These are phyloP conservation scores for Globisporangium nunn DNA, from an alignment of 352 stramenopile species.

Conservation along the genomic window DNA sequence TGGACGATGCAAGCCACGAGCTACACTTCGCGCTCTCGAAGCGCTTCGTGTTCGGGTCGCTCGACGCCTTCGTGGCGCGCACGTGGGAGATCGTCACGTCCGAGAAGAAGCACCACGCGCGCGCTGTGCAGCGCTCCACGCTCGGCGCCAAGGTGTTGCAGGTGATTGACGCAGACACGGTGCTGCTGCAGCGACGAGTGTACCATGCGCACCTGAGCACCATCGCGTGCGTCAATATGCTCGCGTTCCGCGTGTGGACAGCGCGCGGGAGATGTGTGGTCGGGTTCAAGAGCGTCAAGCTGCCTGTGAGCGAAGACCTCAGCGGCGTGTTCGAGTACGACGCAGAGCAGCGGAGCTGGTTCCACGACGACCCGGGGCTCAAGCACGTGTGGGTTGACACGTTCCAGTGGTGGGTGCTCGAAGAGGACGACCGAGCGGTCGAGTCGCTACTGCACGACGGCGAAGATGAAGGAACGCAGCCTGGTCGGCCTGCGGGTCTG, in stretches of 20 bases:
- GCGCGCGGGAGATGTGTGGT: conserved; percentile 3
- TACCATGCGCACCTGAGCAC: conserved; percentile 38
- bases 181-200: conserved; percentile 38
- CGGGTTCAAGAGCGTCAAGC: conserved; percentile 6
- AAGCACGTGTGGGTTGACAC: conserved; percentile 10
- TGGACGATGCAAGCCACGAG: conserved; percentile 25
- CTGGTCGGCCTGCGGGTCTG: background rate
- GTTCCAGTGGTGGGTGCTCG: conserved; percentile 12
- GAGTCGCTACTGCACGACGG: background rate
- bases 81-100: conserved; percentile 50
- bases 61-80: conserved; percentile 29
- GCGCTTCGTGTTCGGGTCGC: conserved; percentile 17
- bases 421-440: background rate
- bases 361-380: conserved; percentile 6
- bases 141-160: conserved; percentile 38
- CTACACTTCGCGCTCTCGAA: conserved; percentile 43
- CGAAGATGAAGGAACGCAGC: background rate
- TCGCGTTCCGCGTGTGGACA: conserved; percentile 11
- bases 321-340: conserved; percentile 6
- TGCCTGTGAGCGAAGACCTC: conserved; percentile 3
- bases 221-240: conserved; percentile 34
- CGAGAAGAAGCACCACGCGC: conserved; percentile 34
- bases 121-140: conserved; percentile 34
- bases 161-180: conserved; percentile 37
- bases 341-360: conserved; percentile 4